Conservation (phyloP, 2,329 filamentous ascomycete species). For the Sclerotinia spermophila region DNA sequence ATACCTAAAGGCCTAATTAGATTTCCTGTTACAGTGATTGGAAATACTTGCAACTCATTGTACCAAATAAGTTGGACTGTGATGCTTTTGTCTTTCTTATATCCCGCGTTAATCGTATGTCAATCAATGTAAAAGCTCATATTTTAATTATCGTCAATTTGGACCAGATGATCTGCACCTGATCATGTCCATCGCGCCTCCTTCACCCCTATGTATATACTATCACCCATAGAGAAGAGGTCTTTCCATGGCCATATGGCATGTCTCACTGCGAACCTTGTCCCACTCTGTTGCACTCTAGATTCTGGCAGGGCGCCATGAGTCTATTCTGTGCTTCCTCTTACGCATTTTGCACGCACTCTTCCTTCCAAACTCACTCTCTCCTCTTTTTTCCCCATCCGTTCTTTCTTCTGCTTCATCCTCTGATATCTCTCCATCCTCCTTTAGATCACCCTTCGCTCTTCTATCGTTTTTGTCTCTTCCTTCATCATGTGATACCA, state of each 20-base stretch:
- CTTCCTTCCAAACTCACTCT: accelerated
- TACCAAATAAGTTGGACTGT: neutral
- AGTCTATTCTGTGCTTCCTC: neutral
- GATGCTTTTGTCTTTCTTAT: neutral
- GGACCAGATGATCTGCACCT: neutral
- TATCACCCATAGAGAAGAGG: neutral
- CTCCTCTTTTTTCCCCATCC: neutral
- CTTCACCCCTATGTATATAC: neutral
- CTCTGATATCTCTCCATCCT: neutral
- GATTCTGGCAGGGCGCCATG: neutral
- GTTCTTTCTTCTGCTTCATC: neutral
- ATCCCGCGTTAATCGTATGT: neutral
- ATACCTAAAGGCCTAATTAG: neutral
- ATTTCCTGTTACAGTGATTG: neutral
- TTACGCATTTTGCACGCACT: neutral
- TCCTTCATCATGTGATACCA: too few species aligned
- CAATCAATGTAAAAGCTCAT: neutral
- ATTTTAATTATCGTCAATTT: neutral
- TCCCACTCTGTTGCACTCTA: neutral
- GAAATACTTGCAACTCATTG: too few species aligned
- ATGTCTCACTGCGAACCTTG: neutral
- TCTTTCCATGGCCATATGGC: neutral
- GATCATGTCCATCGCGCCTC: neutral
- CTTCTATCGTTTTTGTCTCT: neutral
- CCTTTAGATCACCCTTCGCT: neutral